These are phyloP conservation scores for Erodium moschatum DNA, from an alignment of 441 rosid species.

Conservation along the genomic window DNA sequence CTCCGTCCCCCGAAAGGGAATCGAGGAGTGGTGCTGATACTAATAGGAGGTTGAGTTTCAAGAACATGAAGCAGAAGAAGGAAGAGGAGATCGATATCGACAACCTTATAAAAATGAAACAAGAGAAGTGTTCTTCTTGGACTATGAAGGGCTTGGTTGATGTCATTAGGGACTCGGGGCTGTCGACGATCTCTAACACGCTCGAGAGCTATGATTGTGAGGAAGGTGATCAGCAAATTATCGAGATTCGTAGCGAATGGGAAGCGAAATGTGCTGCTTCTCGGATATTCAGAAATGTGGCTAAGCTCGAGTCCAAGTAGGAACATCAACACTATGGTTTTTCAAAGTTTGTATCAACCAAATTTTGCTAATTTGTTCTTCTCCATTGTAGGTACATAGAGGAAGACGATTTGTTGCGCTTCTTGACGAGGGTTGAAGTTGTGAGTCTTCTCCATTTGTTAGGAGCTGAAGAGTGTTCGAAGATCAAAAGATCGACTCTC, in stretches of 20 bases:
- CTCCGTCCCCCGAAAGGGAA: constrained; percentile 50
- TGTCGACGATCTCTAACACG: constrained; percentile 58
- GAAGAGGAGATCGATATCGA: constrained; percentile 69
- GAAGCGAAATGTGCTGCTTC: constrained; percentile 70
- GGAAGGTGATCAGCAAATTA: constrained; percentile 34
- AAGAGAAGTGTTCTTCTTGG: constrained; percentile 78
- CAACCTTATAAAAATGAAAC: constrained; percentile 57
- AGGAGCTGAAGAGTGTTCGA: too few relatives aligned
- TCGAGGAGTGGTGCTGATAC: constrained; percentile 31
- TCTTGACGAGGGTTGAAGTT: too few relatives aligned
- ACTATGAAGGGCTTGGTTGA: constrained; percentile 80
- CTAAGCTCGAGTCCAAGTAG: constrained; percentile 37
- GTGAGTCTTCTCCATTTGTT: too few relatives aligned
- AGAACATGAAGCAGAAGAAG: constrained; percentile 35
- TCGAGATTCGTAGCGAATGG: constrained; percentile 69
- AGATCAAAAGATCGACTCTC: too few relatives aligned
- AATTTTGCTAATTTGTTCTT: background rate
- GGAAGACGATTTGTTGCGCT: too few relatives aligned
- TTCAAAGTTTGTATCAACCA: too few relatives aligned
- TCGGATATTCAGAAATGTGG: constrained; percentile 49
- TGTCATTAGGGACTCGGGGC: constrained; percentile 58
- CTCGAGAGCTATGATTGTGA: constrained; percentile 10
- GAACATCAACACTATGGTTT: constrained; percentile 7
- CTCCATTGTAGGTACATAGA: too few relatives aligned
- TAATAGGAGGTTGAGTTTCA: constrained; percentile 33